These are phyloP conservation scores for Ascocoryne sarcoides DNA, from an alignment of 2,329 filamentous ascomycete species.

Conservation along the genomic window DNA sequence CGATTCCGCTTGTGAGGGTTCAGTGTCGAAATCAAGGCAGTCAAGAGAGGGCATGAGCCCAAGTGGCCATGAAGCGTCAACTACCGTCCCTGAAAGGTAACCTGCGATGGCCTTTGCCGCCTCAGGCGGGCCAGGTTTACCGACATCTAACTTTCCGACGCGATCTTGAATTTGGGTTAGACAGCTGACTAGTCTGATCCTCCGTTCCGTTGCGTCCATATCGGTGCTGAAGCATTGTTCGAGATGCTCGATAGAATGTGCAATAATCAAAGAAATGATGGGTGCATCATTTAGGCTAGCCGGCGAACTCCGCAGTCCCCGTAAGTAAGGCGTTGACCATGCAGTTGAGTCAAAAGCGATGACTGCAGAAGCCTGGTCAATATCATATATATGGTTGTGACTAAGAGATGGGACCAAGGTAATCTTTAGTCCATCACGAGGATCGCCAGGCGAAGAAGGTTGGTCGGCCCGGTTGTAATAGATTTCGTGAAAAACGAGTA, in stretches of 20 bases:
- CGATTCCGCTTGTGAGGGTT: not conserved
- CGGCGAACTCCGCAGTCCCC: slow-evolving; percentile 9
- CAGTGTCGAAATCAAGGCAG: slow-evolving; percentile 7
- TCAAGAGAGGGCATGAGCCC: slow-evolving; percentile 19
- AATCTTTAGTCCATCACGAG: slow-evolving; percentile 13
- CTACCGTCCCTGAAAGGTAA: slow-evolving; percentile 12
- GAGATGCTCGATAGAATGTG: slow-evolving; percentile 27
- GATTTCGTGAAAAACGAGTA: slow-evolving; percentile 36
- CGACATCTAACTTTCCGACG: slow-evolving; percentile 14
- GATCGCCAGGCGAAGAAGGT: slow-evolving; percentile 21
- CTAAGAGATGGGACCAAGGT: slow-evolving; percentile 20
- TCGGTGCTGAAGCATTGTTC: slow-evolving; percentile 19
- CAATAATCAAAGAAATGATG: slow-evolving; percentile 20
- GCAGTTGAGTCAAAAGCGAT: slow-evolving; percentile 20
- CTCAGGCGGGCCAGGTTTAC: slow-evolving; percentile 12
- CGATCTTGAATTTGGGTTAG: slow-evolving; percentile 16
- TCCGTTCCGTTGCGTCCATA: slow-evolving; percentile 14
- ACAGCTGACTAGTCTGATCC: slow-evolving; percentile 17
- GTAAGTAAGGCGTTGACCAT: slow-evolving; percentile 5
- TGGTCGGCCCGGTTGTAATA: slow-evolving; percentile 24
- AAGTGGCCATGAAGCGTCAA: slow-evolving; percentile 17
- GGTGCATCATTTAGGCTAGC: slow-evolving; percentile 11
- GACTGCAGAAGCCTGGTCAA: slow-evolving; percentile 11
- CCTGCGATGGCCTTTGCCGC: slow-evolving; percentile 19
- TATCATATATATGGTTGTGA: no score